Evolutionary conservation across 176 grass and related monocot species (phyloP), one percentile per base, ranked within the genome.

Genomic region (Pharus latifolius): DNA sequence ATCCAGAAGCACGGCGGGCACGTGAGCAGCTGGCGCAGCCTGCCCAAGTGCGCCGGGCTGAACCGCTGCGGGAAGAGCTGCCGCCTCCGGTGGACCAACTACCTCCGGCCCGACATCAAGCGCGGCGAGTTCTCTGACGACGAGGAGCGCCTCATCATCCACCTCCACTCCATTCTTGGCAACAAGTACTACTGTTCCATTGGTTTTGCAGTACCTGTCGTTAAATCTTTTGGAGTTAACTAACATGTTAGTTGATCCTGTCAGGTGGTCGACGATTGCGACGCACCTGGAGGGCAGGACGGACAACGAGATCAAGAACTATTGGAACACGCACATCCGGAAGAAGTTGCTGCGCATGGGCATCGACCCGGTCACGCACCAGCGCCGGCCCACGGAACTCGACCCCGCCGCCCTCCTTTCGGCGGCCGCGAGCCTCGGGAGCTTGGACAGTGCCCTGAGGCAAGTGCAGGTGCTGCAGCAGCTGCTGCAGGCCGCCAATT

Each of bases 41-140:
- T 92, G 26, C 81, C 89, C 23, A 84, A 69, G 65, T 70, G 60
- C 10, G 78, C 89, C 7, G 81, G 89, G 0, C 75, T 92, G 1
- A 96, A 96, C 60, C 78, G 92, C 9, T 96, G 92, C 61, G 82
- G 92, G 10, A 96, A 96, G 82, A 96, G 92, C 72, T 96, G 92
- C 75, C 88, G 92, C 56, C 92, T 96, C 62, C 82, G 92, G 3
- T 96, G 88, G 92, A 86, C 84, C 19, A 96, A 96, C 84, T 91
- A 96, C 85, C 84, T 96, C 62, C 88, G 88, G 31, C 92, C 92
- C 7, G 75, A 91, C 73, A 88, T 96, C 78, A 91, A 86, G 82
- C 82, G 78, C 67, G 91, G 91, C 50, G 87, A 91, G 63, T 85
- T 96, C 77, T 17, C 78, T 42, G 81, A 65, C 25, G 84, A 96